A percentile compares a stretch with the other conserved stretches of the same genome.
These are phyloP conservation scores for Solanum bukasovii DNA, from an alignment of 257 asterid genomes.

Conservation along the genomic window DNA sequence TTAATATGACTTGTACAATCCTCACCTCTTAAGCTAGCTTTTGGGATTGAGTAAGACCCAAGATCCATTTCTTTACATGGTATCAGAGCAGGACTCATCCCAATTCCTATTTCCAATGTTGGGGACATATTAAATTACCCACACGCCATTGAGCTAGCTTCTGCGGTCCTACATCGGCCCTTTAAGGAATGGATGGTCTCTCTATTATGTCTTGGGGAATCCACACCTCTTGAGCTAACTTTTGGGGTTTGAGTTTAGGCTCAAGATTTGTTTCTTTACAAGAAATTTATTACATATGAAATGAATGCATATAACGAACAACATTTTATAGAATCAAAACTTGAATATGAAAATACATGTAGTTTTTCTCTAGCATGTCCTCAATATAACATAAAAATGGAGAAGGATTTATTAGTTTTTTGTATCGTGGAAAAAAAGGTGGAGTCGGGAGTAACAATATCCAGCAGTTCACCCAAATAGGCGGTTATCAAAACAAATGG, in stretches of 20 bases:
- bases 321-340: not conserved
- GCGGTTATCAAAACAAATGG: not conserved
- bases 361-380: not conserved
- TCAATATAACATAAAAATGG: not conserved
- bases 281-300: not conserved
- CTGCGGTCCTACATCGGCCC: not conserved
- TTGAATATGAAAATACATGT: not conserved
- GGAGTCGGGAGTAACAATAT: not conserved
- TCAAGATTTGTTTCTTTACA: not conserved
- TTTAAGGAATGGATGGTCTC: not conserved
- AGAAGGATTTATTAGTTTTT: not conserved
- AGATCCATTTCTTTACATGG: not conserved
- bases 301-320: not conserved
- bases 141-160: not conserved
- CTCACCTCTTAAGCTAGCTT: not conserved
- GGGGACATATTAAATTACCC: not conserved
- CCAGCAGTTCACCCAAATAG: not conserved
- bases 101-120: not conserved
- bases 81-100: not conserved
- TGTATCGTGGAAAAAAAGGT: not conserved
- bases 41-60: not conserved
- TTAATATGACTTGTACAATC: not conserved
- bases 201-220: not conserved
- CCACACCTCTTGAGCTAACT: not conserved
- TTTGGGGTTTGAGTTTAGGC: not conserved